Evolutionary conservation across 306 rosid genomes (phyloP), one percentile per base, ranked within the genome.

Genomic region (Dryas octopetala): DNA sequence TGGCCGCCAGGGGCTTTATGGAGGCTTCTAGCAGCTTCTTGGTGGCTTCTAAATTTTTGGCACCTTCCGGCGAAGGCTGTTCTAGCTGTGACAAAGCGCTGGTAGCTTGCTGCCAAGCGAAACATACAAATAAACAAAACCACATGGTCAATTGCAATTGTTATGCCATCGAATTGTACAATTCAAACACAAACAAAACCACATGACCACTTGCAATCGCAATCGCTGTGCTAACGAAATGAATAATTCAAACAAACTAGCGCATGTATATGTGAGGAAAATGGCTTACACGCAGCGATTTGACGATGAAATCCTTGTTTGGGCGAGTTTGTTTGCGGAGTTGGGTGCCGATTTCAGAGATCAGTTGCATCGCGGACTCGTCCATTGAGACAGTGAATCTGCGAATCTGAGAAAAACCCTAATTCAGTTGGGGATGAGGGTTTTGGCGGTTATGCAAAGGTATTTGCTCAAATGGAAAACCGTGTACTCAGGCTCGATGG

Each of bases 251-350:
- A 32, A 32, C 38, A 32, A 1, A 32, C 38, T 32, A 32, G 38
- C 38, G 2, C 38, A 32, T 32, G 38, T 32, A 1, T 32, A 32
- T 32, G 38, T 68, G 5, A 19, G 63, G 38, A 55, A 19, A 68
- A 53, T 1, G 0, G 53, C 83, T 76, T 86, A 92, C 97, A 28
- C 80, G 81, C 44, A 92, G 93, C 12, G 88, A 86, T 88, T 95
- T 92, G 80, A 90, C 82, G 19, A 92, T 68, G 88, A 62, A 81
- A 74, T 90, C 99, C 79, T 95, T 95, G 77, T 70, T 78, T 2
- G 91, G 86, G 68, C 92, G 97, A 76, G 82, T 80, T 70, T 78
- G 89, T 16, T 73, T 81, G 68, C 74, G 75, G 74, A 95, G 90
- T 70, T 28, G 79, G 57, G 85, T 76, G 54, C 92, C 97, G 82